Evolutionary conservation across 306 rosid species (phyloP).

Genomic region (Quillaja saponaria): DNA sequence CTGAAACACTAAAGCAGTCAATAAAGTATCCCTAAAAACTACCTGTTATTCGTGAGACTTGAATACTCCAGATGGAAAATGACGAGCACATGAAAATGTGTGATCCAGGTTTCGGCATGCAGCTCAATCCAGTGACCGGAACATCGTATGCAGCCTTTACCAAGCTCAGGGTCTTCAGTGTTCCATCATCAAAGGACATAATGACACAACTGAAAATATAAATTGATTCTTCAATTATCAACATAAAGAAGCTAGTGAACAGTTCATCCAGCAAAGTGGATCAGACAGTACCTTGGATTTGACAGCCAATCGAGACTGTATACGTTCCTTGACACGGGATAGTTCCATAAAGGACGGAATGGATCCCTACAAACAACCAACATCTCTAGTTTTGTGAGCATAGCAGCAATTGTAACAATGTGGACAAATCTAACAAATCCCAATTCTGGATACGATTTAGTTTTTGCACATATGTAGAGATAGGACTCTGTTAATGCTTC

Average conservation of each 20-base stretch:
- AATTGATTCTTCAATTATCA: constrained; percentile 22
- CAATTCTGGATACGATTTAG: constrained; percentile 1
- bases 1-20: background rate
- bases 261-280: constrained; percentile 13
- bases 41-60: constrained; percentile 81
- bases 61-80: constrained; percentile 83
- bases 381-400: constrained; percentile 11
- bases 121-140: constrained; percentile 69
- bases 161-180: constrained; percentile 78
- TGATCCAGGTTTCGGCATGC: constrained; percentile 70
- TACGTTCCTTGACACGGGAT: constrained; percentile 63
- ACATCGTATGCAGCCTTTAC: constrained; percentile 68
- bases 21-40: constrained; percentile 6
- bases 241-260: constrained; percentile 22
- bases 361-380: constrained; percentile 69
- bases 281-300: constrained; percentile 63
- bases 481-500: background rate
- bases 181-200: constrained; percentile 88
- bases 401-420: constrained; percentile 15
- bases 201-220: constrained; percentile 64
- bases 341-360: constrained; percentile 80
- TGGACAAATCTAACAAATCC: constrained; percentile 18
- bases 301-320: constrained; percentile 86
- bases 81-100: constrained; percentile 53
- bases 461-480: background rate